A percentile compares a stretch with the other conserved stretches of the same genome.
Conservation (phyloP, 371 early-diverging fungal genomes). For the Syncephalastrum monosporum region DNA sequence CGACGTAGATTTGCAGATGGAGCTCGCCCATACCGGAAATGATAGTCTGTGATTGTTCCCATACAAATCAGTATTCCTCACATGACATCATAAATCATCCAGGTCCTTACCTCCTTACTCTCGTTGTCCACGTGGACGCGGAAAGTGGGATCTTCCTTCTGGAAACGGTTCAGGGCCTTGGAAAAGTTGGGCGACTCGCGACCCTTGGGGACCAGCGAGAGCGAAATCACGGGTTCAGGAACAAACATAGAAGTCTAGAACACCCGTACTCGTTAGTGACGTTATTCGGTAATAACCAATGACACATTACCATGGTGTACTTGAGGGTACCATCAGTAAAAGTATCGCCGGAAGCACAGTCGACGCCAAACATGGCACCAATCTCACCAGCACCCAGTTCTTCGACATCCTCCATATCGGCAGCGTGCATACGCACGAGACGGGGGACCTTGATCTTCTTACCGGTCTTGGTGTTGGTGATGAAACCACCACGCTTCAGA, state of each 20-base stretch:
- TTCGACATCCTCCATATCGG: conserved; percentile 98
- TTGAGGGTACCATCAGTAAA: conserved; percentile 88
- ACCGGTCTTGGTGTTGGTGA: conserved; percentile 88
- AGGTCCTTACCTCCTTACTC: conserved; percentile 68
- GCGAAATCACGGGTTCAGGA: conserved; percentile 96
- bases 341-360: conserved; percentile 97
- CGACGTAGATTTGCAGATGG: conserved; percentile 93
- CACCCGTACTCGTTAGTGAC: neutral
- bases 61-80: too few relatives aligned
- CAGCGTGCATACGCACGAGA: conserved; percentile 97
- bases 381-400: conserved; percentile 95
- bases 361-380: conserved; percentile 97
- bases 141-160: conserved; percentile 98
- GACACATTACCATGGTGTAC: conserved; percentile 72
- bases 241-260: conserved; percentile 90
- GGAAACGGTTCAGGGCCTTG: conserved; percentile 93
- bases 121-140: conserved; percentile 92
- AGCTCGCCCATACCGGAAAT: conserved; percentile 94
- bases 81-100: too few relatives aligned
- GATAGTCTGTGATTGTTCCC: conserved; percentile 53
- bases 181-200: conserved; percentile 93
- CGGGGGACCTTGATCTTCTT: conserved; percentile 95
- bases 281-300: neutral
- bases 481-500: conserved; percentile 82
- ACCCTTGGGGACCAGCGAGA: conserved; percentile 86